phyloP scores from a whole-genome alignment of 805 yeast genomes.

The Kluyveromyces nonfermentans region DNA sequence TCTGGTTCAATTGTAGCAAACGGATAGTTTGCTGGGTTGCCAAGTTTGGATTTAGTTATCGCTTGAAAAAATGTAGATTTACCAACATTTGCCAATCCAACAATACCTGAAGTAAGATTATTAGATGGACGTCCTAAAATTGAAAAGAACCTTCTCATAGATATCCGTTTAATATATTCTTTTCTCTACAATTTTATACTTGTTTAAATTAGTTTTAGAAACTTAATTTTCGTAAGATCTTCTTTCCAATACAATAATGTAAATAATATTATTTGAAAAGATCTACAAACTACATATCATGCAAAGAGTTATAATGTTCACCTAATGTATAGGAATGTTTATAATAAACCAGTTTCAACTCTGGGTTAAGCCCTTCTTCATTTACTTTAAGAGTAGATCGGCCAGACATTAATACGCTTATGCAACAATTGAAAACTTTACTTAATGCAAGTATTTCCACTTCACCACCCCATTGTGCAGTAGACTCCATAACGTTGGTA shows the following conservation, averaged over 20 bases:
- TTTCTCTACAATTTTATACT: neutral
- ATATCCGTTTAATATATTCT: neutral
- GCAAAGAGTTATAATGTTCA: conserved; percentile 86
- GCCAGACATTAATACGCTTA: conserved; percentile 73
- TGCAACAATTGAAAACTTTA: conserved; percentile 58
- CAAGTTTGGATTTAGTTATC: conserved; percentile 60
- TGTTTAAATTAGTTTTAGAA: too few relatives aligned
- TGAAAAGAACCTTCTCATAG: neutral
- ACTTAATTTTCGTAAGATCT: neutral
- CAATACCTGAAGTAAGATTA: conserved; percentile 49
- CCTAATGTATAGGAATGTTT: conserved; percentile 84
- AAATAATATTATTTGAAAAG: conserved; percentile 27
- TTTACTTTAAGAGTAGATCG: conserved; percentile 57
- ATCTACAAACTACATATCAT: conserved; percentile 36
- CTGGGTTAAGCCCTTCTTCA: conserved; percentile 44
- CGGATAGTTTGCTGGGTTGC: conserved; percentile 71
- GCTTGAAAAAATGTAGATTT: conserved; percentile 77
- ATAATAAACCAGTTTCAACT: conserved; percentile 67
- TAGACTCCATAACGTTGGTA: conserved; percentile 54
- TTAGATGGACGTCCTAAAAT: conserved; percentile 10
- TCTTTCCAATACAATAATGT: neutral
- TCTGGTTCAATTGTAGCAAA: conserved; percentile 80
- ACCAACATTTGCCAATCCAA: conserved; percentile 75
- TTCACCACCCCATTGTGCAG: conserved; percentile 96
- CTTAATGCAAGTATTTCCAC: conserved; percentile 80